Percentiles rank a stretch among this genome's conserved stretches.
phyloP scores from a whole-genome alignment of 305 asterid genomes.

The Coffea humblotiana region DNA sequence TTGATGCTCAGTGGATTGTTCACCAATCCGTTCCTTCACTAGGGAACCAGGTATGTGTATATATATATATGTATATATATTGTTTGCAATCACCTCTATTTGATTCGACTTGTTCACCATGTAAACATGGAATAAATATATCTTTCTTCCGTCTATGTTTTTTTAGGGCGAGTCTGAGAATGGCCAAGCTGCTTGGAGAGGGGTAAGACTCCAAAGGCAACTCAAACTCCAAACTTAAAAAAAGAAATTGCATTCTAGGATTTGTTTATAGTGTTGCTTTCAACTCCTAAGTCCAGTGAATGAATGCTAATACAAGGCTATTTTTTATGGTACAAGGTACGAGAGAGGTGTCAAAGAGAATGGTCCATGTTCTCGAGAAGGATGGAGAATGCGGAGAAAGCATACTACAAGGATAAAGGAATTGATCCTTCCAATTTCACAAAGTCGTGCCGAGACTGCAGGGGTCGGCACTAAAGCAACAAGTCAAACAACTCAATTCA shows the following conservation, averaged over 20 bases:
- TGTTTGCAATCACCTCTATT: not conserved
- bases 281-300: not conserved
- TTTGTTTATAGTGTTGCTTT: not conserved
- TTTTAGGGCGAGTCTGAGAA: conserved; percentile 61
- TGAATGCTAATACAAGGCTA: not conserved
- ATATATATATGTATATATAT: not conserved
- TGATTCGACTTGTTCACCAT: not conserved
- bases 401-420: conserved; percentile 45
- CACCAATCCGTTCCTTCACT: conserved; percentile 84
- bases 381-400: conserved; percentile 52
- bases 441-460: conserved; percentile 4
- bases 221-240: too few species aligned
- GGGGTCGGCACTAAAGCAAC: not conserved
- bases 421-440: conserved; percentile 37
- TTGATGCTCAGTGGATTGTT: conserved; percentile 92
- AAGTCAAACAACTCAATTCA: not conserved
- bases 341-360: conserved; percentile 64
- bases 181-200: conserved; percentile 78
- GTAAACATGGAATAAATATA: not conserved
- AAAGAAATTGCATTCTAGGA: not conserved
- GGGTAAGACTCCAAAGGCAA: conserved; percentile 28
- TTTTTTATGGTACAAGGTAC: not conserved
- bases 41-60: conserved; percentile 63
- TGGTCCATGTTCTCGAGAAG: conserved; percentile 63
- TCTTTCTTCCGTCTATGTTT: conserved; percentile 3